Percentiles rank a stretch among this genome's conserved stretches.
Conservation (phyloP, 2,329 filamentous ascomycete species). For the Penicillium sp. region DNA sequence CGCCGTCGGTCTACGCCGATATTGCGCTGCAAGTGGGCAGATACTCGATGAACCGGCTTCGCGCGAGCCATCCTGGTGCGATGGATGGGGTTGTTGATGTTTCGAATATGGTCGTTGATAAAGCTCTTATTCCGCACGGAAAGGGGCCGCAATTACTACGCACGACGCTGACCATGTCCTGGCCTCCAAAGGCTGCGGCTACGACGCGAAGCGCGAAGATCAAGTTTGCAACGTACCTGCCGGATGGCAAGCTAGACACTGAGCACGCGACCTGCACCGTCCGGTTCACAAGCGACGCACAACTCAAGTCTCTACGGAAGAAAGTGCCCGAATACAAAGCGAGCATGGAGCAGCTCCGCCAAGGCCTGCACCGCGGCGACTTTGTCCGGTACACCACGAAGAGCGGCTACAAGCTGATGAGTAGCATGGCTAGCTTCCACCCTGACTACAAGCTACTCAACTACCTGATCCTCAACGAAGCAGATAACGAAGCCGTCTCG, state of each 20-base stretch:
- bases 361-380: neutral
- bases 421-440: neutral
- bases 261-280: slow-evolving; percentile 7
- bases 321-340: neutral
- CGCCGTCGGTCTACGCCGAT: slow-evolving; percentile 31
- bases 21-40: slow-evolving; percentile 28
- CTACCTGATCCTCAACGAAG: slow-evolving; percentile 8
- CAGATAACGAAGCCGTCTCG: slow-evolving; percentile 33
- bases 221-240: slow-evolving; percentile 4
- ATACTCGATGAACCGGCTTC: slow-evolving; percentile 17
- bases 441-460: neutral
- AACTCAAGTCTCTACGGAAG: neutral
- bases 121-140: slow-evolving; percentile 26
- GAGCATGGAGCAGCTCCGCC: neutral
- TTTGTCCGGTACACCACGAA: neutral
- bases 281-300: slow-evolving; percentile 3
- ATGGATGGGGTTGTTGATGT: slow-evolving; percentile 27
- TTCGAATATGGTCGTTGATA: slow-evolving; percentile 28
- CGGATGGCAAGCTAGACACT: slow-evolving; percentile 2
- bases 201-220: neutral
- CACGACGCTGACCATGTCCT: slow-evolving; percentile 21
- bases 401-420: slow-evolving; percentile 5
- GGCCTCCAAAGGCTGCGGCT: slow-evolving; percentile 19
- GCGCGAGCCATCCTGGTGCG: slow-evolving; percentile 10
- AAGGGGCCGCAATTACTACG: slow-evolving; percentile 23